phyloP scores from a whole-genome alignment of 805 yeast species.

The Saturnispora dispora region DNA sequence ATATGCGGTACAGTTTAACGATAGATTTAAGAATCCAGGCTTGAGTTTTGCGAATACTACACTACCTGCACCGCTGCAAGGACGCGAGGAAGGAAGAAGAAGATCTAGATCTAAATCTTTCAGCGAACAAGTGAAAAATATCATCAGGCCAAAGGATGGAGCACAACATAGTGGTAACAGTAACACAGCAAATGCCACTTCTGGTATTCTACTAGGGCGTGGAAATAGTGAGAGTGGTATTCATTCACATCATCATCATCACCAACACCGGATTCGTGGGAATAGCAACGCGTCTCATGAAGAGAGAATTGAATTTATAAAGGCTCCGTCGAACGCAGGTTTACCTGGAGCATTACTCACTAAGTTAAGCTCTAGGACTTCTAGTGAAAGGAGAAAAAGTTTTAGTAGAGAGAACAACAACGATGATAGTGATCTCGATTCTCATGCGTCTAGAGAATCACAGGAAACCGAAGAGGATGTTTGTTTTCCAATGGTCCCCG shows the following conservation, averaged over 20 bases:
- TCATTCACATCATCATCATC: neutral
- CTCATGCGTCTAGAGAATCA: constrained; percentile 66
- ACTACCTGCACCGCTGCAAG: constrained; percentile 11
- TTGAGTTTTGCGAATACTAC: constrained; percentile 11
- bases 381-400: constrained; percentile 24
- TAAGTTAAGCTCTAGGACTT: constrained; percentile 12
- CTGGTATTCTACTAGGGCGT: constrained; percentile 8
- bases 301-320: neutral
- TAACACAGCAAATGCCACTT: constrained; percentile 3
- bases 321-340: neutral
- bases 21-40: constrained; percentile 11
- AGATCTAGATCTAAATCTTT: constrained; percentile 30
- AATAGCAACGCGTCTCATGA: constrained; percentile 4
- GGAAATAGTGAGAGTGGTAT: neutral
- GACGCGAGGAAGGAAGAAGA: constrained; percentile 7
- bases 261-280: neutral
- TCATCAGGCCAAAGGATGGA: constrained; percentile 28
- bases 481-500: constrained; percentile 85
- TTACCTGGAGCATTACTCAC: neutral
- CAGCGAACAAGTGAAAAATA: constrained; percentile 34
- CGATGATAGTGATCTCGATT: constrained; percentile 56
- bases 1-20: constrained; percentile 19
- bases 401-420: constrained; percentile 14
- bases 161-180: constrained; percentile 8
- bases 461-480: constrained; percentile 97